These are phyloP conservation scores for Paracorniculantispora psalliotae DNA, from an alignment of 2,329 filamentous ascomycete species.

Conservation along the genomic window DNA sequence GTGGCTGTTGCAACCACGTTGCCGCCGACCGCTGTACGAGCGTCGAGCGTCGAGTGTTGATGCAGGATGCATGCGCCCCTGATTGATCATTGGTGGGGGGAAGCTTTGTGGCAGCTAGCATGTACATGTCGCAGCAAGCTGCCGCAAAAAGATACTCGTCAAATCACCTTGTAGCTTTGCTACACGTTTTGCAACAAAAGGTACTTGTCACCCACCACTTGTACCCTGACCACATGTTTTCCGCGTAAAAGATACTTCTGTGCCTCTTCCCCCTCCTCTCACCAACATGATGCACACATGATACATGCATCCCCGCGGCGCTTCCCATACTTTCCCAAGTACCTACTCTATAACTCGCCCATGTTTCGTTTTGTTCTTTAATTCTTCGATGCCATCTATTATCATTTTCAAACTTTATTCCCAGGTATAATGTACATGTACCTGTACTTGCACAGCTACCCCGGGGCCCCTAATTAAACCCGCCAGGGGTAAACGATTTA, in stretches of 20 bases:
- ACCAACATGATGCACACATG: not conserved
- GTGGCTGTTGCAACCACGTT: not conserved
- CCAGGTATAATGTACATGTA: not conserved
- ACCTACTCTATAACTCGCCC: not conserved
- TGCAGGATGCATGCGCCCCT: not conserved
- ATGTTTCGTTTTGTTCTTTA: not conserved
- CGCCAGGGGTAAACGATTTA: not conserved
- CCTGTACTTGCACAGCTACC: not conserved
- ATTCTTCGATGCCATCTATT: not conserved
- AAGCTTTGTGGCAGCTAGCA: not conserved
- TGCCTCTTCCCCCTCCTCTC: not conserved
- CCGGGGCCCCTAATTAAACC: not conserved
- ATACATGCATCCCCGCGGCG: not conserved
- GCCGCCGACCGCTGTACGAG: not conserved
- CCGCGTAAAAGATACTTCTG: too few species aligned
- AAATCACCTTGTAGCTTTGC: not conserved
- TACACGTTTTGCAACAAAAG: not conserved
- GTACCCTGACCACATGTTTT: too few species aligned
- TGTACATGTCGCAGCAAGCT: not conserved
- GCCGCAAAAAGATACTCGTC: not conserved
- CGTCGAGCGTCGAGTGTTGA: too few species aligned
- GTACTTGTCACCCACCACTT: not conserved
- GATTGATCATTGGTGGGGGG: not conserved
- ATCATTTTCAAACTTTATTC: not conserved
- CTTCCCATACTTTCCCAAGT: not conserved